Evolutionary conservation across 2,329 filamentous ascomycete species (phyloP).

Genomic region (Phialemoniopsis sp.): DNA sequence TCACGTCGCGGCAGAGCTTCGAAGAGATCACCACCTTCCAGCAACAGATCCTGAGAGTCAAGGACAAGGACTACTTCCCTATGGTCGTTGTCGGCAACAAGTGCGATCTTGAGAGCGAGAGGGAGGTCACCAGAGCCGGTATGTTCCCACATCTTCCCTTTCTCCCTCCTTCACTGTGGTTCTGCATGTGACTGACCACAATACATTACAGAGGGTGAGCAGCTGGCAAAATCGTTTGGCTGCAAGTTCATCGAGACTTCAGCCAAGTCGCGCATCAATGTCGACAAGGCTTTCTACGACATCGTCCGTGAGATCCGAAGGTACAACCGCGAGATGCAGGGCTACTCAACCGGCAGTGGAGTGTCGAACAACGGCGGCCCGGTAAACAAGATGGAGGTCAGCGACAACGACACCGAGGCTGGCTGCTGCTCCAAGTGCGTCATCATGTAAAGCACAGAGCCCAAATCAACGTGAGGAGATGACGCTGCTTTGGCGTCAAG

Average conservation of each 20-base stretch:
- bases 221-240: slow-evolving; percentile 78
- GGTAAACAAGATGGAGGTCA: slow-evolving; percentile 73
- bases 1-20: slow-evolving; percentile 94
- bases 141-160: slow-evolving; percentile 27
- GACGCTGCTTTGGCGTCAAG: not conserved
- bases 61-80: slow-evolving; percentile 99
- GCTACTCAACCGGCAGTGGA: slow-evolving; percentile 70
- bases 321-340: slow-evolving; percentile 98
- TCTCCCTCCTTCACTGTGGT: slow-evolving; percentile 1
- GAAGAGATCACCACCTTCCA: slow-evolving; percentile 99
- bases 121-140: slow-evolving; percentile 91
- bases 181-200: slow-evolving; percentile 1
- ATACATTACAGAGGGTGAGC: slow-evolving; percentile 71
- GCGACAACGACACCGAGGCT: slow-evolving; percentile 60
- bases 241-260: slow-evolving; percentile 99
- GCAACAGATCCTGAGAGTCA: slow-evolving; percentile 96
- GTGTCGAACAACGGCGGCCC: slow-evolving; percentile 58
- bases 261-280: slow-evolving; percentile 95
- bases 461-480: not conserved
- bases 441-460: slow-evolving; percentile 60
- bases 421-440: slow-evolving; percentile 85
- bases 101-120: slow-evolving; percentile 92
- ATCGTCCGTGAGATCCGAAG: slow-evolving; percentile 96
- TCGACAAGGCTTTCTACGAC: slow-evolving; percentile 98
- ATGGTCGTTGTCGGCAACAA: slow-evolving; percentile 99